These are phyloP conservation scores for Pugionium dolabratum DNA, from an alignment of 345 rosid genomes.

Conservation along the genomic window DNA sequence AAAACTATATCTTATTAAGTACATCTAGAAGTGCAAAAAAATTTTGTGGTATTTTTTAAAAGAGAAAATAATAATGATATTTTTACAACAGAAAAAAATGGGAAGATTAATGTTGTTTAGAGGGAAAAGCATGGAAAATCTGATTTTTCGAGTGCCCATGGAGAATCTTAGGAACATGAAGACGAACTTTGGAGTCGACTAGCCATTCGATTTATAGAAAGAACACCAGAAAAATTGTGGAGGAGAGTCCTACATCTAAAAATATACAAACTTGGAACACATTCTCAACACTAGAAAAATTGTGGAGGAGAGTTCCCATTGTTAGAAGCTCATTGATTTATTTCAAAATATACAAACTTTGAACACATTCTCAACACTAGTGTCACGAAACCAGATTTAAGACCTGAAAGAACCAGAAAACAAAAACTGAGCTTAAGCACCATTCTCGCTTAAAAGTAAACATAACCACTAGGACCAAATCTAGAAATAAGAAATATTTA, in stretches of 20 bases:
- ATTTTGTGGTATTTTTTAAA: too few relatives aligned
- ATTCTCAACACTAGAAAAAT: too few relatives aligned
- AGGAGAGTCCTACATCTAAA: not conserved
- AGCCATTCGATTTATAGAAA: slow-evolving; percentile 5
- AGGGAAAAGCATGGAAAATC: not conserved
- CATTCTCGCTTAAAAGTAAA: not conserved
- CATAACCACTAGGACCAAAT: not conserved
- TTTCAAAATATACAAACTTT: not conserved
- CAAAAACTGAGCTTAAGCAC: not conserved
- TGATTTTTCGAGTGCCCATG: not conserved
- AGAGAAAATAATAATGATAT: too few relatives aligned
- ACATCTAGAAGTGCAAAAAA: too few relatives aligned
- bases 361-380: slow-evolving; percentile 20
- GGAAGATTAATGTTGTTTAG: too few relatives aligned
- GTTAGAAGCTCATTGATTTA: slow-evolving; percentile 18
- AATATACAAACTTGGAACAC: not conserved
- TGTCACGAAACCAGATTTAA: not conserved
- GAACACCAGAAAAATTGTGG: too few relatives aligned
- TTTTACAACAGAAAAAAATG: too few relatives aligned
- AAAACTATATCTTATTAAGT: too few relatives aligned
- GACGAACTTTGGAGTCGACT: not conserved
- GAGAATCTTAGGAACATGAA: slow-evolving; percentile 21
- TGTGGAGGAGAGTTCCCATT: too few relatives aligned
- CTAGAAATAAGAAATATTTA: not conserved
- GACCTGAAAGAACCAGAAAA: slow-evolving; percentile 3